Percentiles rank a stretch among this genome's conserved stretches.
Evolutionary conservation across 192 early-diverging fungal genomes (phyloP).

Genomic region (Backusella macrospora): DNA sequence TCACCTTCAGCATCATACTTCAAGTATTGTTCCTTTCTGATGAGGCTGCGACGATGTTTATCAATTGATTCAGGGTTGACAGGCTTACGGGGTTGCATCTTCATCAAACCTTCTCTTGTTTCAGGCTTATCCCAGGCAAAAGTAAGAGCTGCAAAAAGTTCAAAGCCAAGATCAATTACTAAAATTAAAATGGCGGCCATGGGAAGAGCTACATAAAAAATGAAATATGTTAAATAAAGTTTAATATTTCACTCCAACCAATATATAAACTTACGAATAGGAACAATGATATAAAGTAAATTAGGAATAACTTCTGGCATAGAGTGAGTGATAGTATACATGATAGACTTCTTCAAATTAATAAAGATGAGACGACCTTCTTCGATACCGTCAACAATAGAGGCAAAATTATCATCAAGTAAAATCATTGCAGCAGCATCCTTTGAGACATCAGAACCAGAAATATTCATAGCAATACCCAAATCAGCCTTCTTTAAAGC

Average conservation of each 20-base stretch:
- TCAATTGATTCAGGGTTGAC: slow-evolving; percentile 79
- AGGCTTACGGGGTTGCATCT: slow-evolving; percentile 85
- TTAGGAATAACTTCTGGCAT: slow-evolving; percentile 89
- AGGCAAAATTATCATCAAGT: slow-evolving; percentile 98
- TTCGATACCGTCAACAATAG: slow-evolving; percentile 88
- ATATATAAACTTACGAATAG: slow-evolving; percentile 54
- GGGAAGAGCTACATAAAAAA: slow-evolving; percentile 54
- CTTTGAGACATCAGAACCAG: slow-evolving; percentile 95
- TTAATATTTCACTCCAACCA: background rate
- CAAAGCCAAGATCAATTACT: slow-evolving; percentile 93
- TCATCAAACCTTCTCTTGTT: slow-evolving; percentile 78
- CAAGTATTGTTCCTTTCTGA: slow-evolving; percentile 50
- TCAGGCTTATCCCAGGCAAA: slow-evolving; percentile 95
- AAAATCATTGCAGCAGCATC: slow-evolving; percentile 97
- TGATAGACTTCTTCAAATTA: slow-evolving; percentile 95
- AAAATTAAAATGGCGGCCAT: slow-evolving; percentile 85
- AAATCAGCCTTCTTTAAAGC: slow-evolving; percentile 96
- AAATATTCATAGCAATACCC: slow-evolving; percentile 96
- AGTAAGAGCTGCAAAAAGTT: slow-evolving; percentile 81
- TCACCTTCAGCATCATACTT: slow-evolving; percentile 52
- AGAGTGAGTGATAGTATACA: slow-evolving; percentile 91
- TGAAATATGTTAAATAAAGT: background rate
- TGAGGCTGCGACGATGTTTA: slow-evolving; percentile 59
- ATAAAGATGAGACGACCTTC: slow-evolving; percentile 95
- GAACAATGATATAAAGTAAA: slow-evolving; percentile 84